A percentile compares a stretch with the other conserved stretches of the same genome.
Conservation (phyloP, 2,329 filamentous ascomycete species). For the Diaporthe humulicola region DNA sequence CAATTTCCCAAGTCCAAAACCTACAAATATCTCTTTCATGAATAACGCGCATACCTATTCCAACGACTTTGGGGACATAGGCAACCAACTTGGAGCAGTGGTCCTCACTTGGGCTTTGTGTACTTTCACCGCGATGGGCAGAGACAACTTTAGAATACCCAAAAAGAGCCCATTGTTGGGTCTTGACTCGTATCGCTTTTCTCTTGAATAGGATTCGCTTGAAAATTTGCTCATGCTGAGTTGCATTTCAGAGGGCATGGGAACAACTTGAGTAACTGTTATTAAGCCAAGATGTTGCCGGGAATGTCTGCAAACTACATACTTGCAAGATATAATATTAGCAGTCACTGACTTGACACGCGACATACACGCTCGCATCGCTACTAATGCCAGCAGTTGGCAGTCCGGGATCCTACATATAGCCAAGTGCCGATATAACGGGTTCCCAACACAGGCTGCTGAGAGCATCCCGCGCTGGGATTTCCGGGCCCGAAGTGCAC, state of each 20-base stretch:
- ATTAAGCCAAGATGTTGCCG: background rate
- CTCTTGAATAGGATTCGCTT: background rate
- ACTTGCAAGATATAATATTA: background rate
- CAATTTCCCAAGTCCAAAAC: too few relatives aligned
- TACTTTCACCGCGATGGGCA: too few relatives aligned
- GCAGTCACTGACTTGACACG: background rate
- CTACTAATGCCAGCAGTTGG: slow-evolving; percentile 3
- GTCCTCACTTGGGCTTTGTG: too few relatives aligned
- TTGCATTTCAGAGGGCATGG: background rate
- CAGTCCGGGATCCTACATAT: background rate
- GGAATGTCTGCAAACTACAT: background rate
- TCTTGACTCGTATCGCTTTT: background rate
- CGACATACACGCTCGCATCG: background rate
- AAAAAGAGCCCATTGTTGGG: background rate
- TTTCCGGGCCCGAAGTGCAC: background rate
- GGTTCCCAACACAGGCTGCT: background rate
- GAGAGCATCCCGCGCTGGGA: background rate
- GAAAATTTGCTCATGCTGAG: slow-evolving; percentile 4
- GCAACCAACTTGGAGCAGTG: too few relatives aligned
- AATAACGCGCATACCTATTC: too few relatives aligned
- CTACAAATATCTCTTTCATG: too few relatives aligned
- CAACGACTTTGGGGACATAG: too few relatives aligned
- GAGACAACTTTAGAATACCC: too few relatives aligned
- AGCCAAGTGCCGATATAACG: background rate
- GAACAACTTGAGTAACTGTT: background rate